Conservation (phyloP, 306 rosid genomes). For the Morella rubra region DNA sequence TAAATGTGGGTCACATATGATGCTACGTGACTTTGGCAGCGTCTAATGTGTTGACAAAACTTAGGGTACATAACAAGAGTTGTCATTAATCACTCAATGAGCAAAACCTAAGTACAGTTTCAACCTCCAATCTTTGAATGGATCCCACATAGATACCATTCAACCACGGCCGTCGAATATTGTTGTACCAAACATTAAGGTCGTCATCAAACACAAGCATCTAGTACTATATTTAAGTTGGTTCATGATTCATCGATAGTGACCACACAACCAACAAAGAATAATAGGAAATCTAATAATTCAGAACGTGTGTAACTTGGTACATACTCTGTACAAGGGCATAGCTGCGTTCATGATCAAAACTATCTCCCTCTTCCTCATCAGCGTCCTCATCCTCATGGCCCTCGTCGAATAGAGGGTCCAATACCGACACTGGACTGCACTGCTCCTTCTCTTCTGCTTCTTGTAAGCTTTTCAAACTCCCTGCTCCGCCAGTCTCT, state of each 20-base stretch:
- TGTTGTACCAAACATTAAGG: constrained; percentile 26
- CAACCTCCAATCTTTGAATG: constrained; percentile 39
- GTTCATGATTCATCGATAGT: constrained; percentile 40
- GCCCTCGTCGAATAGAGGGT: constrained; percentile 73
- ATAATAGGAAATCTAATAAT: constrained; percentile 20
- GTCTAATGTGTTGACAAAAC: constrained; percentile 21
- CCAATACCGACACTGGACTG: constrained; percentile 93
- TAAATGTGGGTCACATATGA: constrained; percentile 45
- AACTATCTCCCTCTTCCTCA: constrained; percentile 32
- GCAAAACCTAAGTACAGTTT: not conserved
- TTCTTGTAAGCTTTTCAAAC: constrained; percentile 43
- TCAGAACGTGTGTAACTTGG: constrained; percentile 1
- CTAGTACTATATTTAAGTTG: constrained; percentile 23
- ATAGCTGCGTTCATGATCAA: constrained; percentile 75
- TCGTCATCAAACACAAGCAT: constrained; percentile 20
- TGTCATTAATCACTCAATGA: not conserved
- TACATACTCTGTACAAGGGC: constrained; percentile 88
- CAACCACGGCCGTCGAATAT: constrained; percentile 21
- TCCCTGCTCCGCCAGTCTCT: constrained; percentile 35
- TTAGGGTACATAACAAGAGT: constrained; percentile 31
- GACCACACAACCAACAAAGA: constrained; percentile 51
- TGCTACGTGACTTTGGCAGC: constrained; percentile 22
- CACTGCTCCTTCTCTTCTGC: constrained; percentile 81
- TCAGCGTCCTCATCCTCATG: constrained; percentile 42
- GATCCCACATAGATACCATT: constrained; percentile 65